Percentiles rank a stretch among this genome's conserved stretches.
These are phyloP conservation scores for Cladorrhinum sp. DNA, from an alignment of 2,329 filamentous ascomycete genomes.

Conservation along the genomic window DNA sequence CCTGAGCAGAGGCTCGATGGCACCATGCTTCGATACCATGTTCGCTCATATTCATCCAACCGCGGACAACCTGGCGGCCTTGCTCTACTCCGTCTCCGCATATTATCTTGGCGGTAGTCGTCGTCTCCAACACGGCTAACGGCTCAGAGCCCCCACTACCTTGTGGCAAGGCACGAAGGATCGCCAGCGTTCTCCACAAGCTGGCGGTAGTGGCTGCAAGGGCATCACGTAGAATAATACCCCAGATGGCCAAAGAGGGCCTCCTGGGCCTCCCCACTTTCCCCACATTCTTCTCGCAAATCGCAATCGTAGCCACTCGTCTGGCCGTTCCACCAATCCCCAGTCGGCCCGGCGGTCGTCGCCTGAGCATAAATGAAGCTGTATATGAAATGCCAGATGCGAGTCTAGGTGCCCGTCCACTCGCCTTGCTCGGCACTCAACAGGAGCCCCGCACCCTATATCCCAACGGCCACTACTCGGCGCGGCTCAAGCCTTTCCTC, in stretches of 20 bases:
- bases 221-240: constrained; percentile 26
- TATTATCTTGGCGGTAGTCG: constrained; percentile 8
- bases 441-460: constrained; percentile 26
- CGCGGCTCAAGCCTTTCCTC: constrained; percentile 25
- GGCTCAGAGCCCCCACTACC: background rate
- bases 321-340: constrained; percentile 20
- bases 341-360: constrained; percentile 20
- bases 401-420: constrained; percentile 23
- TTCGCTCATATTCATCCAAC: constrained; percentile 4
- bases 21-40: constrained; percentile 2
- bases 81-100: constrained; percentile 10
- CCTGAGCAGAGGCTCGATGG: constrained; percentile 18
- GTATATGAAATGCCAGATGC: constrained; percentile 27
- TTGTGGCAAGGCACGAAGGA: constrained; percentile 11
- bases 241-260: constrained; percentile 22
- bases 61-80: constrained; percentile 3
- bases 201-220: constrained; percentile 12
- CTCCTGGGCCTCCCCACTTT: constrained; percentile 6
- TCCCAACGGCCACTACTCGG: constrained; percentile 22
- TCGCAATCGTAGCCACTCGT: constrained; percentile 5
- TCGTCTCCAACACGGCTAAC: constrained; percentile 20
- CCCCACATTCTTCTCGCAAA: constrained; percentile 23
- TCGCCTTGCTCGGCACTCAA: constrained; percentile 23
- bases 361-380: constrained; percentile 26
- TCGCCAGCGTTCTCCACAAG: constrained; percentile 18